Evolutionary conservation across 2,329 filamentous ascomycete species (phyloP).

Genomic region (Monosporascus sp.): DNA sequence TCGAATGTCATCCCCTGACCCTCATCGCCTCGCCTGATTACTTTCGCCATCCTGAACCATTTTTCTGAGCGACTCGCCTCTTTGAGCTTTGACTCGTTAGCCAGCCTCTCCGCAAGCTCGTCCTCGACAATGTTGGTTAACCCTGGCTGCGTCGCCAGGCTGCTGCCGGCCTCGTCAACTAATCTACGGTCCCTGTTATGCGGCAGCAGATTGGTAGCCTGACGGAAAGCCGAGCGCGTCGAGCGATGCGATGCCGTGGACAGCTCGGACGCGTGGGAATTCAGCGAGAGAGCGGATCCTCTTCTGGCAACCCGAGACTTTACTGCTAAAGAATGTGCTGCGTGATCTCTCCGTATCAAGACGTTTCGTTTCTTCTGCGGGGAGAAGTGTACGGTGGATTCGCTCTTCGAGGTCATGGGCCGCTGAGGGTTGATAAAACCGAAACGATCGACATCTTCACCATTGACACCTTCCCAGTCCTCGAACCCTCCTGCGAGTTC

Average conservation of each 20-base stretch:
- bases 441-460: slow-evolving; percentile 59
- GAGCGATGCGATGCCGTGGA: slow-evolving; percentile 48
- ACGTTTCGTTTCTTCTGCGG: slow-evolving; percentile 41
- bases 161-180: slow-evolving; percentile 63
- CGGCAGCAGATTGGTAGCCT: slow-evolving; percentile 54
- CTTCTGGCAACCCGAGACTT: slow-evolving; percentile 48
- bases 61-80: slow-evolving; percentile 61
- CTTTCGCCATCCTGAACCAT: slow-evolving; percentile 61
- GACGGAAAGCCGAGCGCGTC: slow-evolving; percentile 49
- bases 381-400: slow-evolving; percentile 36
- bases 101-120: slow-evolving; percentile 44
- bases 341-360: slow-evolving; percentile 35
- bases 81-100: slow-evolving; percentile 55
- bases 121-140: slow-evolving; percentile 53
- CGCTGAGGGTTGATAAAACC: slow-evolving; percentile 56
- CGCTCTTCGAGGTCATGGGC: slow-evolving; percentile 36
- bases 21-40: slow-evolving; percentile 44
- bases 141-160: slow-evolving; percentile 56
- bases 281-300: slow-evolving; percentile 52
- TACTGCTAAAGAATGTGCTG: slow-evolving; percentile 32
- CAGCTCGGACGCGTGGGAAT: slow-evolving; percentile 50
- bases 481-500: slow-evolving; percentile 56
- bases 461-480: slow-evolving; percentile 62
- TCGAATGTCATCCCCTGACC: slow-evolving; percentile 61
- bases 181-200: slow-evolving; percentile 56